Percentiles rank a stretch among this genome's conserved stretches.
phyloP scores from a whole-genome alignment of 2,329 filamentous ascomycete genomes.

The Rutstroemia sp. region DNA sequence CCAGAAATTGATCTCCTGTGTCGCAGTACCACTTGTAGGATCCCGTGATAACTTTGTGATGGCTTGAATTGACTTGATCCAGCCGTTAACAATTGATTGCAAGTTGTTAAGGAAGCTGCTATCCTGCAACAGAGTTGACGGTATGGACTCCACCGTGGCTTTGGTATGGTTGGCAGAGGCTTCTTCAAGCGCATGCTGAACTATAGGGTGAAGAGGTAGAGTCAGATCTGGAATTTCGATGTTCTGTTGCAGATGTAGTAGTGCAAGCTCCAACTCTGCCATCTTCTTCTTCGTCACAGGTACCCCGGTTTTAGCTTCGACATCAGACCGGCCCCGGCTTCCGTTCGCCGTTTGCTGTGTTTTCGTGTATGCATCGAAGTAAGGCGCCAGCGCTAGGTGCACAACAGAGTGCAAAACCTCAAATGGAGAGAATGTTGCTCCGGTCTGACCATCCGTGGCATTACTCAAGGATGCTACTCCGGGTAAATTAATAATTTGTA shows the following conservation, averaged over 20 bases:
- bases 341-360: slow-evolving; percentile 61
- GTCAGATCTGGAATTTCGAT: slow-evolving; percentile 93
- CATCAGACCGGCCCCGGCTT: slow-evolving; percentile 67
- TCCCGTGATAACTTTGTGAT: slow-evolving; percentile 94
- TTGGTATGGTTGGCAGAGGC: slow-evolving; percentile 59
- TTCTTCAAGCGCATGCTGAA: slow-evolving; percentile 77
- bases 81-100: slow-evolving; percentile 88
- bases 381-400: slow-evolving; percentile 85
- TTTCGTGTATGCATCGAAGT: slow-evolving; percentile 95
- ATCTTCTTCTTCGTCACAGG: slow-evolving; percentile 97
- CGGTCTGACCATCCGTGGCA: slow-evolving; percentile 60
- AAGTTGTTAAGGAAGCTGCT: slow-evolving; percentile 89
- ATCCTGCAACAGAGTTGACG: slow-evolving; percentile 69
- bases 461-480: slow-evolving; percentile 62
- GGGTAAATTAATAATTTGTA: slow-evolving; percentile 88
- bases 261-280: slow-evolving; percentile 83
- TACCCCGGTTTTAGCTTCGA: slow-evolving; percentile 88
- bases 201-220: slow-evolving; percentile 78
- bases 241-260: slow-evolving; percentile 92
- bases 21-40: slow-evolving; percentile 67
- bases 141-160: slow-evolving; percentile 72
- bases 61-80: slow-evolving; percentile 97
- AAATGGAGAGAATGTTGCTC: slow-evolving; percentile 71
- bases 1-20: slow-evolving; percentile 99
- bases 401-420: slow-evolving; percentile 89